Percentiles rank a stretch among this genome's conserved stretches.
phyloP scores from a whole-genome alignment of 441 rosid species.

The Populus hybrid region DNA sequence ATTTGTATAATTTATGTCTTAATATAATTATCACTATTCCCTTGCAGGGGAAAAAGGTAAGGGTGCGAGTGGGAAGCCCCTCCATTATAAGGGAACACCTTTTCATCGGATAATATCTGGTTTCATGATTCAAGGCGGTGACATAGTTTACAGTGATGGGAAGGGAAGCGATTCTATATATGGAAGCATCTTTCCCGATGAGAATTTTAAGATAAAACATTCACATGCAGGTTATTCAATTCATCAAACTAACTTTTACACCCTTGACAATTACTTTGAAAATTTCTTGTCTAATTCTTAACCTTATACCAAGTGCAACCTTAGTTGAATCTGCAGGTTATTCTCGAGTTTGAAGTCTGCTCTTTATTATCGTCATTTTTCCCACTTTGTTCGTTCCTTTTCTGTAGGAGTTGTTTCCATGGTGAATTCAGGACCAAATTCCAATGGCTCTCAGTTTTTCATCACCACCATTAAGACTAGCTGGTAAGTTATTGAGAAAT shows the following conservation, averaged over 20 bases:
- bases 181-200: constrained; percentile 74
- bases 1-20: background rate
- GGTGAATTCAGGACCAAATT: constrained; percentile 86
- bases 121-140: constrained; percentile 93
- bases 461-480: constrained; percentile 85
- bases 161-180: constrained; percentile 74
- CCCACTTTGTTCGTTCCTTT: background rate
- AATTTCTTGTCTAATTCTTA: background rate
- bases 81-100: constrained; percentile 76
- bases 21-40: background rate
- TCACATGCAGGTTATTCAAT: constrained; percentile 63
- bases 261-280: background rate
- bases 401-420: constrained; percentile 77
- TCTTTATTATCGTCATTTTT: background rate
- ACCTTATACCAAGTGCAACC: background rate
- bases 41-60: constrained; percentile 69
- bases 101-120: constrained; percentile 95
- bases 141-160: constrained; percentile 64
- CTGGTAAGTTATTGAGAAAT: constrained; percentile 48
- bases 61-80: constrained; percentile 50
- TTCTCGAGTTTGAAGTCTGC: background rate
- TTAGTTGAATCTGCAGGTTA: background rate
- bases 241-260: background rate
- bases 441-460: constrained; percentile 93
- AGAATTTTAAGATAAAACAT: constrained; percentile 78